Base-by-base conservation (phyloP, 768 basidiomycete genomes). In the Macrolepiota dolichaula region DNA sequence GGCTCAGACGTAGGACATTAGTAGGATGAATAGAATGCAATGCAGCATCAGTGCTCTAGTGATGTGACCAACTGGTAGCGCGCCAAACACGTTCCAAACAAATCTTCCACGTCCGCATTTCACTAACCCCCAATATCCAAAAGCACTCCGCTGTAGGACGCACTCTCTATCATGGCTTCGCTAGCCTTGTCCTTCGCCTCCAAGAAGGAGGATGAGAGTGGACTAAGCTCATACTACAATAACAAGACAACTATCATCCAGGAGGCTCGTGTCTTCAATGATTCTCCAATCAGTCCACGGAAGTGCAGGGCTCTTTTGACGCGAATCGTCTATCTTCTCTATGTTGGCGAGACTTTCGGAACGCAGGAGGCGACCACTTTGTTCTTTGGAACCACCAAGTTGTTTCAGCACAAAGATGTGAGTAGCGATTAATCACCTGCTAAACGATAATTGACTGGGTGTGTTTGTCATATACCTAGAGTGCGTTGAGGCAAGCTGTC, bases 401-500 rank as follows among this genome's bases (percentile, higher is more conserved):
- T 99, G 61, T 99, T 99, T 77, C 97, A 98, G 77, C 92, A 99
- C 76, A 99, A 98, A 74, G 97, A 99, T 79, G 96, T 98, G 71
- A 77, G 96, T 82, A 22, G 35, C 22, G 12, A 22, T 47, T 38
- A 55, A 37, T 57, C 46, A 64, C 58, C 59, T 57, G 40, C 50
- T 38, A 24, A 47, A 58, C 53, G 27, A 36, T 19, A 15, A 24
- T 47, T 38, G 51, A 53, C 36, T 57, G 54, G 7, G 25, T 44
- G 44, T 15, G 40, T 42, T 19, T 15, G 40, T 44, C 7, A n/a
- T 19, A 46, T 32, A 55, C 62, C 5, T 75, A 98, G 96, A 89
- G 89, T 68, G 96, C 96, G 10, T 81, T 99, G 63, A 88, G 97
- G 61, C 97, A 99, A 75, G 96, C 95, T 79, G 96, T 99, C 25